Evolutionary conservation across 352 stramenopile species (phyloP).

Genomic region (Globisporangium nodosum): DNA sequence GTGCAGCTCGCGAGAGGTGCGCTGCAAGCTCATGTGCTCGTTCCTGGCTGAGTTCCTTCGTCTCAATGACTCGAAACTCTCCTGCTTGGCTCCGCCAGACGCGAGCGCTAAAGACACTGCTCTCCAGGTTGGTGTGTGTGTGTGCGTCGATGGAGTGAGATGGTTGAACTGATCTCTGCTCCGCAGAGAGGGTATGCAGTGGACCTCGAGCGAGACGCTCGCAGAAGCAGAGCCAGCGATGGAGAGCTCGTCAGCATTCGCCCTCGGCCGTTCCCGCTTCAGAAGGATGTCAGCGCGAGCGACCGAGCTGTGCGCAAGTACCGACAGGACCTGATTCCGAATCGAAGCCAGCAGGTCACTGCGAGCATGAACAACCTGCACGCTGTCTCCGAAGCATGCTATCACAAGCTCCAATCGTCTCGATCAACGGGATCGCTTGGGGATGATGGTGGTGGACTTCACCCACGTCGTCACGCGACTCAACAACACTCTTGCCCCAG

Average conservation of each 20-base stretch:
- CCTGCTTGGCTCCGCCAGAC: conserved; percentile 21
- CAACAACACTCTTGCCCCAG: conserved; percentile 18
- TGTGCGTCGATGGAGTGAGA: too few relatives aligned
- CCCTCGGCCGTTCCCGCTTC: conserved; percentile 26
- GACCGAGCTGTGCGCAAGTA: conserved; percentile 68
- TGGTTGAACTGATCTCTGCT: background rate
- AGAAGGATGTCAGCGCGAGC: conserved; percentile 45
- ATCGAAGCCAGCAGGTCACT: conserved; percentile 44
- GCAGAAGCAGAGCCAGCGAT: background rate
- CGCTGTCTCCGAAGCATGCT: background rate
- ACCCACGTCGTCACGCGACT: background rate
- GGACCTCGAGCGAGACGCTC: conserved; percentile 27
- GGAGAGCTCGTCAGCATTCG: conserved; percentile 28
- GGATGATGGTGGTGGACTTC: too few relatives aligned
- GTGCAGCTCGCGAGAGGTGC: conserved; percentile 60
- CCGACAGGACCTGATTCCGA: conserved; percentile 53
- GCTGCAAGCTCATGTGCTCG: background rate
- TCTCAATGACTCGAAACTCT: background rate
- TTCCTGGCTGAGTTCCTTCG: background rate
- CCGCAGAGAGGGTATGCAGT: conserved; percentile 49
- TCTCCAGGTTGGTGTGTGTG: conserved; percentile 29
- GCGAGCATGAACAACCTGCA: conserved; percentile 29
- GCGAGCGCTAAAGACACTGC: conserved; percentile 61
- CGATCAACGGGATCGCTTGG: conserved; percentile 13
- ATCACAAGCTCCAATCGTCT: conserved; percentile 17